These are phyloP conservation scores for Suillus subalutaceus DNA, from an alignment of 768 basidiomycete genomes.

Conservation along the genomic window DNA sequence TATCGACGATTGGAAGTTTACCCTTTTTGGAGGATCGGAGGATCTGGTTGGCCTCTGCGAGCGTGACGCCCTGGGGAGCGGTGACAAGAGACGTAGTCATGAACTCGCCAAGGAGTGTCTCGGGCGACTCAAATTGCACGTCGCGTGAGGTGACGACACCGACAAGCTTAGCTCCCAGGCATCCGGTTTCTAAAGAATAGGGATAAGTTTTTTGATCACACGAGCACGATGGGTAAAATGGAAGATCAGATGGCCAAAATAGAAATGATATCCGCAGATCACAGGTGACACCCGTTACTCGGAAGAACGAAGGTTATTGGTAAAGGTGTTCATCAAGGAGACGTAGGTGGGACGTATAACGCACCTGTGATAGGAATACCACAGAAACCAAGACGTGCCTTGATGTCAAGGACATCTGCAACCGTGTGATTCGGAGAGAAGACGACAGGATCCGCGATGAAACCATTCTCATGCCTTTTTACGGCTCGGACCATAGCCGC, in stretches of 20 bases:
- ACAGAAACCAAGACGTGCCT: conserved; percentile 88
- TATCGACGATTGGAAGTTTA: conserved; percentile 86
- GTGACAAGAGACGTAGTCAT: conserved; percentile 93
- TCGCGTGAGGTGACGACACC: conserved; percentile 98
- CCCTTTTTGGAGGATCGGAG: conserved; percentile 97
- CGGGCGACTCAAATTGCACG: conserved; percentile 83
- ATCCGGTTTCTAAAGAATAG: conserved; percentile 69
- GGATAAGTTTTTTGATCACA: conserved; percentile 20
- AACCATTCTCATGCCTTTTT: conserved; percentile 98
- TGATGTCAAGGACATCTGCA: conserved; percentile 92
- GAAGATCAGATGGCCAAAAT: conserved; percentile 24
- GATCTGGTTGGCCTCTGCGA: conserved; percentile 89
- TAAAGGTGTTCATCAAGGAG: conserved; percentile 47
- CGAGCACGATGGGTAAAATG: conserved; percentile 10
- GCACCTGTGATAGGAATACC: conserved; percentile 97
- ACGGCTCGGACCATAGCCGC: conserved; percentile 98
- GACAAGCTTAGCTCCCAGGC: conserved; percentile 86
- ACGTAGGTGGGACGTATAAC: conserved; percentile 35
- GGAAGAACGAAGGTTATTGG: conserved; percentile 89
- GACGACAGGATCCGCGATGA: conserved; percentile 94
- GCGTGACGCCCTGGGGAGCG: conserved; percentile 85
- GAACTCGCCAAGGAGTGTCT: conserved; percentile 69
- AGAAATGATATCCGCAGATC: conserved; percentile 63
- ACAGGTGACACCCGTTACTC: conserved; percentile 73
- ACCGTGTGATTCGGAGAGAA: conserved; percentile 77